These are phyloP conservation scores for Kingdonia uniflora DNA, from an alignment of 164 flowering plant species.

Conservation along the genomic window DNA sequence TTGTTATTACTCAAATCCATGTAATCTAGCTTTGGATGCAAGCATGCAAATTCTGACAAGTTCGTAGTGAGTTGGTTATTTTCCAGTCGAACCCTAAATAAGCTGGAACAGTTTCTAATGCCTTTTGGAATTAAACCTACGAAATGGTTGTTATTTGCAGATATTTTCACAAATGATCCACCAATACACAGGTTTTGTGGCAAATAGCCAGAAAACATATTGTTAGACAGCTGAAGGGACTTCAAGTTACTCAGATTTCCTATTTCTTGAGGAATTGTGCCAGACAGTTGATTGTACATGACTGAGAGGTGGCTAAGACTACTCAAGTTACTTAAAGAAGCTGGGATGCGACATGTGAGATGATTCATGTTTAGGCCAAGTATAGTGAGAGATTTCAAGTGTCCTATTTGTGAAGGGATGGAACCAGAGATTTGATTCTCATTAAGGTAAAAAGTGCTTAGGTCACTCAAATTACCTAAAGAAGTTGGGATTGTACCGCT, in stretches of 20 bases:
- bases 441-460: no score
- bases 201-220: constrained; percentile 1
- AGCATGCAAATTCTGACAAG: background rate
- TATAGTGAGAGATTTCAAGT: background rate
- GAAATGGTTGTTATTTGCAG: background rate
- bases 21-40: background rate
- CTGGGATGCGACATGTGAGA: background rate
- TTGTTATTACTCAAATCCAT: background rate
- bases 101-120: background rate
- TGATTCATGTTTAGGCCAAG: background rate
- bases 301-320: background rate
- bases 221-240: constrained; percentile 3
- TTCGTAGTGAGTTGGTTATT: background rate
- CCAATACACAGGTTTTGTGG: background rate
- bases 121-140: constrained; percentile 1
- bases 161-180: background rate
- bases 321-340: constrained; percentile 5
- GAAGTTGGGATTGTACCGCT: no score
- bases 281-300: background rate
- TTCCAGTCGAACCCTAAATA: background rate
- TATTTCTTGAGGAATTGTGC: background rate
- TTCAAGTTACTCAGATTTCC: constrained; percentile 6
- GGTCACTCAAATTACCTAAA: no score
- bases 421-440: no score
- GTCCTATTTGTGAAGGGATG: no score